Evolutionary conservation across 148 eudicot genomes (phyloP).

Genomic region (Linanthus parryae): DNA sequence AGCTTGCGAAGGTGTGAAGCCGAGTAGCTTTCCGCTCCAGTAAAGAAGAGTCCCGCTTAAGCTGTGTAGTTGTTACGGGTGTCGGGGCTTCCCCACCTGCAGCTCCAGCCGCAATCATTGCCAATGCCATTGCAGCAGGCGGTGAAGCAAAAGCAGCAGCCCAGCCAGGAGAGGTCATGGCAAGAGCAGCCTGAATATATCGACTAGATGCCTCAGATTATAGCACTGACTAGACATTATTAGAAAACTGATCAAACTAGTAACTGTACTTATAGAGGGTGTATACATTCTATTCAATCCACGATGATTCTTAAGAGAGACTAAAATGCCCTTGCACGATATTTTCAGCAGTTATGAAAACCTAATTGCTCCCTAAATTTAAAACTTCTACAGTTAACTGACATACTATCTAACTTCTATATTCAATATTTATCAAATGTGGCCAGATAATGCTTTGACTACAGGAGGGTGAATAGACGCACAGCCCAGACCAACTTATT

Average conservation of each 20-base stretch:
- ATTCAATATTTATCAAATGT: no score
- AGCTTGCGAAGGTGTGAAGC: conserved; percentile 93
- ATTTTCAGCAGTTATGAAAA: no score
- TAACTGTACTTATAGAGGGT: conserved; percentile 84
- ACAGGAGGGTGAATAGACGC: no score
- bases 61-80: conserved; percentile 57
- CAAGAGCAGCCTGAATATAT: conserved; percentile 81
- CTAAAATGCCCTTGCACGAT: no score
- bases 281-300: no score
- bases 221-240: conserved; percentile 84
- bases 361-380: no score
- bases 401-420: no score
- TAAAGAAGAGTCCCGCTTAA: conserved; percentile 74
- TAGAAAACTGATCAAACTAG: conserved; percentile 84
- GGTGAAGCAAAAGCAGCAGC: conserved; percentile 99
- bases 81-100: conserved; percentile 85
- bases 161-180: conserved; percentile 94
- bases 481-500: no score
- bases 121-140: conserved; percentile 97
- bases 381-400: no score
- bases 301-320: no score
- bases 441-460: no score
- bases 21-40: conserved; percentile 75
- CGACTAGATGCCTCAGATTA: conserved; percentile 88
- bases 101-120: conserved; percentile 99